Conservation (phyloP, 2,329 filamentous ascomycete species). For the Teratosphaeria nubilosa region DNA sequence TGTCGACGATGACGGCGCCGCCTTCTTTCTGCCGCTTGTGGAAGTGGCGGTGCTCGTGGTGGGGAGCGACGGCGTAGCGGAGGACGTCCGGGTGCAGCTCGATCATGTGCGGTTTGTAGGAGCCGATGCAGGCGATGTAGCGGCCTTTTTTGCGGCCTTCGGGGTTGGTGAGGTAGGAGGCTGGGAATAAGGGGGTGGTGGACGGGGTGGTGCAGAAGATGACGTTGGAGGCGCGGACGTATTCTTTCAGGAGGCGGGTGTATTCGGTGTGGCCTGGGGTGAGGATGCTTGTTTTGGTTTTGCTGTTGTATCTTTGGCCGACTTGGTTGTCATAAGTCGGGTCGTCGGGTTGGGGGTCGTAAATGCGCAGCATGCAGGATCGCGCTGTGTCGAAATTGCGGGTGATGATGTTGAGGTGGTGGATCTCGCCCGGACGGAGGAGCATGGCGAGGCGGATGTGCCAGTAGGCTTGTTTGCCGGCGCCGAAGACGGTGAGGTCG, state of each 20-base stretch:
- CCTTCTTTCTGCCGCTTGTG: slow-evolving; percentile 54
- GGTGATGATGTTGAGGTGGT: slow-evolving; percentile 75
- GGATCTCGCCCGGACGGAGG: slow-evolving; percentile 58
- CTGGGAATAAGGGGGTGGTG: slow-evolving; percentile 63
- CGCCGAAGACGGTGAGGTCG: slow-evolving; percentile 74
- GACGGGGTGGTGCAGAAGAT: slow-evolving; percentile 86
- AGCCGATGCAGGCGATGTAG: slow-evolving; percentile 63
- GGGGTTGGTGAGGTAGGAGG: slow-evolving; percentile 58
- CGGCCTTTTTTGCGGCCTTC: slow-evolving; percentile 61
- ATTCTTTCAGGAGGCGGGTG: slow-evolving; percentile 55
- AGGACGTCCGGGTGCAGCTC: slow-evolving; percentile 74
- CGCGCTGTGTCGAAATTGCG: slow-evolving; percentile 54
- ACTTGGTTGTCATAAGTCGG: slow-evolving; percentile 26
- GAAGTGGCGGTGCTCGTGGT: slow-evolving; percentile 47
- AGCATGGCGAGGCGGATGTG: slow-evolving; percentile 77
- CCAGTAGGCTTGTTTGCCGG: slow-evolving; percentile 88
- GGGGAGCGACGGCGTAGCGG: slow-evolving; percentile 47
- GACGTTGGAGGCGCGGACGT: slow-evolving; percentile 62
- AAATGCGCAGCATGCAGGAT: slow-evolving; percentile 44
- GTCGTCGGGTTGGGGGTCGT: slow-evolving; percentile 33
- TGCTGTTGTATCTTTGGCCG: slow-evolving; percentile 27
- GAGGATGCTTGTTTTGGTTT: slow-evolving; percentile 54
- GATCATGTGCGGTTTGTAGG: slow-evolving; percentile 62
- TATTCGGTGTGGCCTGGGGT: slow-evolving; percentile 65
- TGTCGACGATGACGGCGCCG: slow-evolving; percentile 54